Conservation (phyloP, 345 rosid species). For the Trapa bicornis region DNA sequence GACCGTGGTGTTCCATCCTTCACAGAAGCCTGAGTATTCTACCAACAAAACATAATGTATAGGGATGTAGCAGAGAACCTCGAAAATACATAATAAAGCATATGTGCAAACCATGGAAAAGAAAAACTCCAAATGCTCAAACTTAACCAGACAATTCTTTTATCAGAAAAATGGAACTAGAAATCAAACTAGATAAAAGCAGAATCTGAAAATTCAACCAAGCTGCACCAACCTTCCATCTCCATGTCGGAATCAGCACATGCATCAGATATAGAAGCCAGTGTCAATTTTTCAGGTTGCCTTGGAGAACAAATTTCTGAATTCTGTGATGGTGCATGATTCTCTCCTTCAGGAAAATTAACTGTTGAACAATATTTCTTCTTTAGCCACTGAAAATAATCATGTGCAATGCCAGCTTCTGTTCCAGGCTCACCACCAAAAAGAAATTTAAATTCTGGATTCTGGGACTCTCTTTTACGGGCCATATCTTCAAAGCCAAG, state of each 20-base stretch:
- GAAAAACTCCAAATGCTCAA: too few species aligned
- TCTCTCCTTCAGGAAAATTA: constrained; percentile 3
- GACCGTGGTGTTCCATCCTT: neutral
- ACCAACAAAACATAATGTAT: neutral
- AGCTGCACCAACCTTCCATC: constrained; percentile 62
- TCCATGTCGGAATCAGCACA: constrained; percentile 67
- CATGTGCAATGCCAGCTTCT: constrained; percentile 26
- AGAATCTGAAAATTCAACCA: neutral
- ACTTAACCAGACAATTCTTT: neutral
- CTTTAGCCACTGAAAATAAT: constrained; percentile 30
- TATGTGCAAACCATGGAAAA: too few species aligned
- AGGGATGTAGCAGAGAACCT: neutral
- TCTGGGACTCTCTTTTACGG: constrained; percentile 17
- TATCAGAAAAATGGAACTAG: neutral
- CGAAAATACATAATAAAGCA: too few species aligned
- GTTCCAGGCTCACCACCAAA: constrained; percentile 32
- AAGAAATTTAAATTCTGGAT: constrained; percentile 28
- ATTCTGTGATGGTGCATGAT: constrained; percentile 3
- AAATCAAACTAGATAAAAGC: neutral
- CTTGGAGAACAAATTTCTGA: constrained; percentile 10
- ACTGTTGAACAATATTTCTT: constrained; percentile 13
- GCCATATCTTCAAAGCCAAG: constrained; percentile 24
- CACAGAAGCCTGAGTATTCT: neutral
- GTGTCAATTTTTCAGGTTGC: neutral
- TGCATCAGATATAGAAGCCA: constrained; percentile 15